Base-by-base conservation (phyloP, 495 filamentous ascomycete species). In the Penicillium maclennaniae region DNA sequence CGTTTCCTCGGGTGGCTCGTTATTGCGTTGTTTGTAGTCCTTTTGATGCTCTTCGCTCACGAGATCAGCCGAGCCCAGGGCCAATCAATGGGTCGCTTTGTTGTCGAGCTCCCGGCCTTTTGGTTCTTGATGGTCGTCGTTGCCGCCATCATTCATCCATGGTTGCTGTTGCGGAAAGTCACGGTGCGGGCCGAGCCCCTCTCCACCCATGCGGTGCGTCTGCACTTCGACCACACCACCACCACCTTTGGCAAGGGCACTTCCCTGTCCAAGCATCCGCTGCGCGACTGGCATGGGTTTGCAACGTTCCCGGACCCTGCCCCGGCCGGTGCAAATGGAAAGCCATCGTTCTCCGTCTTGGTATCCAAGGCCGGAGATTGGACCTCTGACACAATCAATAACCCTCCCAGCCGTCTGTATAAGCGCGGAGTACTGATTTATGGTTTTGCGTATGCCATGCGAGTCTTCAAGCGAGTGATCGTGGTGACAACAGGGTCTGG, bases 361-460 rank as follows among this genome's bases (percentile, higher is more conserved):
- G 72, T 92, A 42, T 89, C 87, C 53, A 85, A 87, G 61, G 89
- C 88, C 1, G 89, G 89, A n/a, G 88, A 92, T 75, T 95, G 88
- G 87, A 95, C 89, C 10, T 66, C 72, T 34, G 70, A 77, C 38
- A 76, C 78, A 23, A 90, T 91, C 69, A 62, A 72, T 47, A 70
- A 80, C 51, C 84, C 85, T 8, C 79, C 81, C 41, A 76, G 65
- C 2, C 61, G 69, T 44, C 55, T 77, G 16, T 76, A 69, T 69
- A 73, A 73, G 39, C 69, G 74, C 16, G 77, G 77, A 3, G 69
- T 75, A 3, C 75, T 81, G 60, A 76, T 84, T 34, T 82, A 80
- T 54, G 88, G 88, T 46, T 83, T 93, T 34, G 79, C 91, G 51
- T 85, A 86, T 65, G 79, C 86, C 39, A 86, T 88, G 43, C 75